Conservation (phyloP, 768 basidiomycete genomes). For the Pisolithus tinctorius region DNA sequence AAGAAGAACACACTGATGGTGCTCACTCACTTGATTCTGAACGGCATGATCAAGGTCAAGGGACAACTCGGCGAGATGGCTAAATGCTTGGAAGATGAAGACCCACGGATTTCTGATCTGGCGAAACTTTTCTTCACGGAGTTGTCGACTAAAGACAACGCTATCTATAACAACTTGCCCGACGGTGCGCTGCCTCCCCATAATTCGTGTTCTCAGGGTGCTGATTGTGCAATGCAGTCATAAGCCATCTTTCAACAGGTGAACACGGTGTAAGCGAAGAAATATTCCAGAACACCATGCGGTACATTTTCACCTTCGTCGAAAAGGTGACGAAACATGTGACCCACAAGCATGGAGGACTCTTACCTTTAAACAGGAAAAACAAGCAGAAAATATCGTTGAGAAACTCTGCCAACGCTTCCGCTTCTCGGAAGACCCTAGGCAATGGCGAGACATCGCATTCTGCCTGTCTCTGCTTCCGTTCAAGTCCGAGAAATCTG, state of each 20-base stretch:
- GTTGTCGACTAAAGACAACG: conserved; percentile 94
- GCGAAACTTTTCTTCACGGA: conserved; percentile 99
- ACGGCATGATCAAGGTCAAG: conserved; percentile 99
- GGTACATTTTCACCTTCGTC: conserved; percentile 93
- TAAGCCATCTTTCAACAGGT: conserved; percentile 89
- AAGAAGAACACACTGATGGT: conserved; percentile 99
- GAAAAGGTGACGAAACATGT: conserved; percentile 66
- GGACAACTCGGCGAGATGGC: conserved; percentile 99
- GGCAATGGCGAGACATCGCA: conserved; percentile 97
- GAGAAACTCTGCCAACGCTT: conserved; percentile 98
- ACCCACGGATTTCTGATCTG: conserved; percentile 80
- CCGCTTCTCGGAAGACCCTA: conserved; percentile 76
- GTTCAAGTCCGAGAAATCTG: conserved; percentile 93
- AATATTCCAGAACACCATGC: conserved; percentile 86
- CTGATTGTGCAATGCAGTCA: conserved; percentile 46
- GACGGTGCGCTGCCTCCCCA: conserved; percentile 53
- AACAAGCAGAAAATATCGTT: conserved; percentile 95
- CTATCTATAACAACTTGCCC: conserved; percentile 97
- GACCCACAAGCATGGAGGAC: background rate
- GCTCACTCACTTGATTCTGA: conserved; percentile 90
- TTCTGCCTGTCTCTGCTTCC: conserved; percentile 92
- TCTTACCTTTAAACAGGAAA: conserved; percentile 52
- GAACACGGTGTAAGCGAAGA: conserved; percentile 90
- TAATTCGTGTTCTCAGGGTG: background rate
- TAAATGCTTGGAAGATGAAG: conserved; percentile 94